Evolutionary conservation across 345 rosid species (phyloP).

Genomic region (Populus euphratica): DNA sequence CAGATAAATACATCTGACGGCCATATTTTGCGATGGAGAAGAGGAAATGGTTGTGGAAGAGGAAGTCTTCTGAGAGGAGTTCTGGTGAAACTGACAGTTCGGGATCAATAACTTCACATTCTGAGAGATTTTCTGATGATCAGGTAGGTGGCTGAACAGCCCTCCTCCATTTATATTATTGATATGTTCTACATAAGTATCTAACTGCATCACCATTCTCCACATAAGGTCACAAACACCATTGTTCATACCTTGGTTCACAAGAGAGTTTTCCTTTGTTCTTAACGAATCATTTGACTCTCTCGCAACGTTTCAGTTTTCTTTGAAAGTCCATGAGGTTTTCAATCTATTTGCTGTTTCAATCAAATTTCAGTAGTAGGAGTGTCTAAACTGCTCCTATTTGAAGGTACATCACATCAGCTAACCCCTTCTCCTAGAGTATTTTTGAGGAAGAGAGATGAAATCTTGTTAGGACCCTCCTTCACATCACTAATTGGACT

Average conservation of each 20-base stretch:
- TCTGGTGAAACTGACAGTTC: conserved; percentile 69
- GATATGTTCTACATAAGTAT: neutral
- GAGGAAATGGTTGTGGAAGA: conserved; percentile 71
- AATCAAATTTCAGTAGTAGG: neutral
- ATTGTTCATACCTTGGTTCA: neutral
- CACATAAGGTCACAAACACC: neutral
- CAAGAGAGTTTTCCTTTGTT: neutral
- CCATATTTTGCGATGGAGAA: conserved; percentile 56
- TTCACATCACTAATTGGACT: neutral
- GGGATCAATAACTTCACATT: conserved; percentile 61
- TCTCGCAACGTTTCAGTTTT: neutral
- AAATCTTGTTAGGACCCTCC: neutral
- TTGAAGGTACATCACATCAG: neutral
- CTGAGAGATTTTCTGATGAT: conserved; percentile 68
- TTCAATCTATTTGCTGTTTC: neutral
- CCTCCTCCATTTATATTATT: neutral
- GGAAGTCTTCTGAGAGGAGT: conserved; percentile 69
- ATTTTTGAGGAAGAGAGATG: neutral
- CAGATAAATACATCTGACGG: neutral
- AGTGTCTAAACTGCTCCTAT: neutral
- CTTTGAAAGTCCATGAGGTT: neutral
- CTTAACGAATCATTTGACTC: neutral
- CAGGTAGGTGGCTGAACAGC: conserved; percentile 46
- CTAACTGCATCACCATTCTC: neutral
- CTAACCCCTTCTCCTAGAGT: neutral